Conservation (phyloP, 1,284 basidiomycete species). For the Cutaneotrichosporon cutaneum region DNA sequence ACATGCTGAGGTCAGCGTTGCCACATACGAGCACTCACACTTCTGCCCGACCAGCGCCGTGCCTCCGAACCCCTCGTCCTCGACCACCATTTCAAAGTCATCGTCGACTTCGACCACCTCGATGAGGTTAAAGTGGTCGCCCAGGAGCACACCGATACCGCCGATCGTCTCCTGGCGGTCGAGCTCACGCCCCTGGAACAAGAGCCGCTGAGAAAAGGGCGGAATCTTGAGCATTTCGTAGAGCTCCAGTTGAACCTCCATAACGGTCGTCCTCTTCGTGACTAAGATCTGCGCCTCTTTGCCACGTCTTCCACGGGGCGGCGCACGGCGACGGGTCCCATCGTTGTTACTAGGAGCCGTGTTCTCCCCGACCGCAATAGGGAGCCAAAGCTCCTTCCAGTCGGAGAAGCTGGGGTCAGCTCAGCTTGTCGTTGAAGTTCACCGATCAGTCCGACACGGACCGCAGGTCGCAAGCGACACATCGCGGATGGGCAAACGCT, state of each 20-base stretch:
- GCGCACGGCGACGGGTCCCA: background rate
- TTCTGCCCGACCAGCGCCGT: constrained; percentile 36
- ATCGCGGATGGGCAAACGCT: constrained; percentile 2
- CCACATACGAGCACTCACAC: constrained; percentile 25
- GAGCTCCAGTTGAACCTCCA: constrained; percentile 38
- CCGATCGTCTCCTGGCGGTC: constrained; percentile 33
- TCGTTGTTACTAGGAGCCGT: background rate
- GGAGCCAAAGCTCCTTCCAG: constrained; percentile 25
- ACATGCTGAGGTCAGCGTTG: constrained; percentile 25
- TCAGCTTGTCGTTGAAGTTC: background rate
- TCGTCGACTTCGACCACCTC: constrained; percentile 32
- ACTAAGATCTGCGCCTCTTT: constrained; percentile 22
- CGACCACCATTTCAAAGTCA: constrained; percentile 23
- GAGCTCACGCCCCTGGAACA: constrained; percentile 29
- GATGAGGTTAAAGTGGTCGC: constrained; percentile 30
- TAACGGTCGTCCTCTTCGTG: constrained; percentile 31
- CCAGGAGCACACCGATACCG: constrained; percentile 28
- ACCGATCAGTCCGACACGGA: constrained; percentile 19
- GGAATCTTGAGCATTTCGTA: constrained; percentile 25
- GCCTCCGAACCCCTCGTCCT: constrained; percentile 43
- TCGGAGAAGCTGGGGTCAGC: constrained; percentile 19
- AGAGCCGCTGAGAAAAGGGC: constrained; percentile 35
- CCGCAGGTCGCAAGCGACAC: constrained; percentile 20
- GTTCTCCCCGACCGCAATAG: constrained; percentile 19
- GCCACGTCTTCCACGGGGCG: background rate